Evolutionary conservation across 2,329 filamentous ascomycete genomes (phyloP).

Genomic region (Pseudogymnoascus sp.): DNA sequence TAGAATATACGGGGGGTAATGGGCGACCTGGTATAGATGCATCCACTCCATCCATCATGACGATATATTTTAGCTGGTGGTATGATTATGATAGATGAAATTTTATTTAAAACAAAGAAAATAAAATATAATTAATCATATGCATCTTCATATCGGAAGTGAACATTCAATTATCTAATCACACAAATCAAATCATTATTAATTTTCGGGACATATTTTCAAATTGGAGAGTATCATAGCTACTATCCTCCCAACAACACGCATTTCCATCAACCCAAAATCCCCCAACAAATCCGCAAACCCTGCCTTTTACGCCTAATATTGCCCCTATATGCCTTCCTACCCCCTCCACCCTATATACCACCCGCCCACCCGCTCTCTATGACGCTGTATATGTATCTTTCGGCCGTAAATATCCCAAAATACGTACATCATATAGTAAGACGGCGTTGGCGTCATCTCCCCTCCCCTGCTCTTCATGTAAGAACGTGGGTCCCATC

Average conservation of each 20-base stretch:
- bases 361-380: neutral
- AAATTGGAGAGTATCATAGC: neutral
- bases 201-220: neutral
- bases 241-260: neutral
- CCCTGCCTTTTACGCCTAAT: neutral
- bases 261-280: neutral
- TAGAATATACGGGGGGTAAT: neutral
- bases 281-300: neutral
- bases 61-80: neutral
- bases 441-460: neutral
- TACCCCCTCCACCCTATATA: neutral
- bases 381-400: neutral
- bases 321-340: neutral
- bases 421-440: conserved; percentile 1
- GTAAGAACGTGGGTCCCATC: neutral
- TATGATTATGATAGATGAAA: neutral
- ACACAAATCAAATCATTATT: neutral
- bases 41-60: neutral
- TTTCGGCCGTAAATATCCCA: neutral
- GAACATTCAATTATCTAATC: neutral
- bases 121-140: neutral
- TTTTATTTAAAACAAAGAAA: neutral
- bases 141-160: neutral
- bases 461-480: neutral
- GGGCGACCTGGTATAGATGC: neutral